Evolutionary conservation across 768 basidiomycete genomes (phyloP), one percentile per base, ranked within the genome.

Genomic region (Amyloporia xantha): DNA sequence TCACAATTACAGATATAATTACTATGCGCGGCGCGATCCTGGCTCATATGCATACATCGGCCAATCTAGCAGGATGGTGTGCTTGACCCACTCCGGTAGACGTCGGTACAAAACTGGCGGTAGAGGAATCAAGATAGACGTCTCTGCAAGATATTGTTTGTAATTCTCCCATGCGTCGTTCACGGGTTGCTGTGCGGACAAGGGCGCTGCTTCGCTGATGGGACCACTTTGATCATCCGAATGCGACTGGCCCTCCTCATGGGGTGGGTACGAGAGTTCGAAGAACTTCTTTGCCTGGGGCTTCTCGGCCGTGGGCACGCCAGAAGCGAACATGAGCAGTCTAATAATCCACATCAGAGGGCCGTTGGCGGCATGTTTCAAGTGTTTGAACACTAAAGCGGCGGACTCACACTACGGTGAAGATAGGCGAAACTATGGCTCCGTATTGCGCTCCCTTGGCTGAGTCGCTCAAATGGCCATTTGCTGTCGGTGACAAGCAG

Each of bases 261-360:
- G 20, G 15, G 54, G 41, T 7, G 41, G 54, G 54, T 78, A 61
- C 10, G 75, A 68, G 60, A 80, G 66, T 26, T 79, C 65, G 64
- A 74, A 84, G 59, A 74, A 83, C 52, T 70, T 71, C 58, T 76
- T 75, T 0, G 81, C 82, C 35, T 76, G 73, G 2, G 81, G 81
- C 61, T 82, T 83, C 62, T 84, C 82, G 4, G 81, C 81, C 0
- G 79, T 79, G 0, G 83, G 84, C n/a, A 87, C 58, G 7, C 84
- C 85, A 10, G 81, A 82, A 4, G 69, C 78, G 65, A 84, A 85
- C 68, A 87, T 72, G 15, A 83, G 69, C 2, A 82, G 57, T 24
- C 79, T 79, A 44, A 15, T 49, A 17, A 13, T 9, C 33, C 33
- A 9, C n/a, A n/a, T n/a, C n/a, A n/a, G n/a, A n/a, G n/a, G n/a